Evolutionary conservation across 441 rosid genomes (phyloP).

Genomic region (Arabidopsis lyrata): DNA sequence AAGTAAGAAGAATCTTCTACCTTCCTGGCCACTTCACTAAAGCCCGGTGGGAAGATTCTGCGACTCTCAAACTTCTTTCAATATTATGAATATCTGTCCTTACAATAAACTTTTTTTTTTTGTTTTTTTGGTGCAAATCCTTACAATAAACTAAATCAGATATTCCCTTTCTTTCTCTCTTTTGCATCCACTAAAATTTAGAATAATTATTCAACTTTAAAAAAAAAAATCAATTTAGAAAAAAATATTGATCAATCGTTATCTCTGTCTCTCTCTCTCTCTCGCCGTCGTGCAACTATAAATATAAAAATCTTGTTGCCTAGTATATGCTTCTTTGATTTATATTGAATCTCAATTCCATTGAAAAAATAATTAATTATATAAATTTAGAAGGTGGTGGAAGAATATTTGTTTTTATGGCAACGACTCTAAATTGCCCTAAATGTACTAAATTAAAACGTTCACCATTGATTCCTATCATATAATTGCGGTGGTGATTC

Average conservation of each 20-base stretch:
- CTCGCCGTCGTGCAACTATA: slow-evolving; percentile 25
- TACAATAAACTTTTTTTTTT: background rate
- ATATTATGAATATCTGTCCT: slow-evolving; percentile 37
- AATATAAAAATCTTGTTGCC: slow-evolving; percentile 30
- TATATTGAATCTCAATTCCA: slow-evolving; percentile 35
- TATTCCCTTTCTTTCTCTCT: slow-evolving; percentile 42
- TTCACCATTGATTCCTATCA: slow-evolving; percentile 23
- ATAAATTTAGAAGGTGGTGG: slow-evolving; percentile 33
- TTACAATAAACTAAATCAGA: slow-evolving; percentile 5
- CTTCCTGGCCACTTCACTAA: slow-evolving; percentile 88
- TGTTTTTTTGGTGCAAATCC: too few relatives aligned
- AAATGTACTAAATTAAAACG: slow-evolving; percentile 20
- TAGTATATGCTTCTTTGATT: slow-evolving; percentile 39
- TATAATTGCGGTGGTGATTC: slow-evolving; percentile 9
- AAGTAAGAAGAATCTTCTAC: slow-evolving; percentile 83
- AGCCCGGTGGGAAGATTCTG: slow-evolving; percentile 84
- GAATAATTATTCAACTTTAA: slow-evolving; percentile 36
- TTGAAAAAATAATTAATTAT: background rate
- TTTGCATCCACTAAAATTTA: slow-evolving; percentile 43
- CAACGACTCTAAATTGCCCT: slow-evolving; percentile 12
- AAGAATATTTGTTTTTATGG: slow-evolving; percentile 24
- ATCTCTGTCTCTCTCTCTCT: background rate
- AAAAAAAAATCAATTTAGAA: slow-evolving; percentile 3
- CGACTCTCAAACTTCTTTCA: slow-evolving; percentile 52
- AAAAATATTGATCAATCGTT: slow-evolving; percentile 25